phyloP scores from a whole-genome alignment of 2,329 filamentous ascomycete species.

The Mollisia scopiformis region DNA sequence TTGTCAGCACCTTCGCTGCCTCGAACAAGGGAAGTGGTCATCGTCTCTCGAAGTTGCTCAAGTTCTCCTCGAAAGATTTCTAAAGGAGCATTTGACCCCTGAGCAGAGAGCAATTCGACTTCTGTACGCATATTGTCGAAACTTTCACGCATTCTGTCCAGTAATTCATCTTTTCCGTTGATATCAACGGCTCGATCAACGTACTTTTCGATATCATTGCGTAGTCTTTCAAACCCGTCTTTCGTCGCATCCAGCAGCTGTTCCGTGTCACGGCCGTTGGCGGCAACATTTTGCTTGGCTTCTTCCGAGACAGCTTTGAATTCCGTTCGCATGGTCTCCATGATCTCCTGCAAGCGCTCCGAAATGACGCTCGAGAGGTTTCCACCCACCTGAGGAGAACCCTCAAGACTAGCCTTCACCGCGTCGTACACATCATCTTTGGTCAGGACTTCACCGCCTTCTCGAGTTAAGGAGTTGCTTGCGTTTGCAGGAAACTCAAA shows the following conservation, averaged over 20 bases:
- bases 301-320: slow-evolving; percentile 64
- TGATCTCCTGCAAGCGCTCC: slow-evolving; percentile 65
- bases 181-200: slow-evolving; percentile 73
- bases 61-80: slow-evolving; percentile 60
- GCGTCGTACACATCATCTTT: slow-evolving; percentile 59
- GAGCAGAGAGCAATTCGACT: slow-evolving; percentile 32
- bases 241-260: slow-evolving; percentile 87
- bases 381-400: slow-evolving; percentile 42
- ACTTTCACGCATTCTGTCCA: slow-evolving; percentile 63
- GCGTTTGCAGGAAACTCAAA: slow-evolving; percentile 53
- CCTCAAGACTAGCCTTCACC: slow-evolving; percentile 59
- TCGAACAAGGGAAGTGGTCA: slow-evolving; percentile 54
- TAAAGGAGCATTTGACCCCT: slow-evolving; percentile 53
- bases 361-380: slow-evolving; percentile 53
- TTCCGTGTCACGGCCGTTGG: slow-evolving; percentile 81
- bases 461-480: slow-evolving; percentile 61
- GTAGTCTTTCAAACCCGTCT: slow-evolving; percentile 81
- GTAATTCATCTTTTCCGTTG: slow-evolving; percentile 75
- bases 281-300: slow-evolving; percentile 77
- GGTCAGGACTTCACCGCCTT: slow-evolving; percentile 53
- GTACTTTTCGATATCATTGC: slow-evolving; percentile 79
- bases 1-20: slow-evolving; percentile 51
- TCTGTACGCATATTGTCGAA: slow-evolving; percentile 17
- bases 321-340: slow-evolving; percentile 60
- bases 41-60: slow-evolving; percentile 59